Base-by-base conservation (phyloP, 495 filamentous ascomycete genomes). In the Bryoglossum gracile region DNA sequence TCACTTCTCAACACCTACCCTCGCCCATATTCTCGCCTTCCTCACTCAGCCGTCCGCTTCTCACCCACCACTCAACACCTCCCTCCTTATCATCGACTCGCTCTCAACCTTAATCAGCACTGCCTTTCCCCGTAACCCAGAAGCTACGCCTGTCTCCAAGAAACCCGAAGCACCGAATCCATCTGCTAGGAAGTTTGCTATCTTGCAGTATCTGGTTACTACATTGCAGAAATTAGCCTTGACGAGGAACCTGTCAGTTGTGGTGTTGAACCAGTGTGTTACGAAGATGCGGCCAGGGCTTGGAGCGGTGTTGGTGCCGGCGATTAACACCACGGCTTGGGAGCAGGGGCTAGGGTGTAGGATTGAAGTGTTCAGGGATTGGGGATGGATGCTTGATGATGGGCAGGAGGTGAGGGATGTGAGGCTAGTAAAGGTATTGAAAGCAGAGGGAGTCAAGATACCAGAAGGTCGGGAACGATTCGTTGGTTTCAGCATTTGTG, bases 341-440 rank as follows among this genome's bases (percentile, higher is more conserved):
- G 82, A 86, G 30, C 70, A 55, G 3, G 69, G 67, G 32, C 63
- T 86, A 0, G 69, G 66, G 46, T 75, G 68, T 32, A 62, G 81
- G n/a, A 58, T 87, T 53, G 73, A 73, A 6, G 44, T 87, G 16
- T 86, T 80, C 60, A 63, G 78, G 28, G 82, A 84, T 65, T 77
- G 67, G 65, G 54, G 54, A 14, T 61, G 58, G 58, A 39, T 40
- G 17, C 46, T 49, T 23, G 50, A 54, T 4, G 46, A 49, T 18
- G 55, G 49, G n/a, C 23, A 39, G 3, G 11, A n/a, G 4, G n/a
- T 47, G 0, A 17, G 43, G 10, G 56, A 53, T 33, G 53, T 55
- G 9, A 35, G 56, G 10, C 26, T 58, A 22, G 52, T 50, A 4
- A 22, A 50, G 41, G 56, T 59, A 1, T 4, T 59, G 1, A 59